These are phyloP conservation scores for Dendrostoma leiphaemia DNA, from an alignment of 2,329 filamentous ascomycete species.

Conservation along the genomic window DNA sequence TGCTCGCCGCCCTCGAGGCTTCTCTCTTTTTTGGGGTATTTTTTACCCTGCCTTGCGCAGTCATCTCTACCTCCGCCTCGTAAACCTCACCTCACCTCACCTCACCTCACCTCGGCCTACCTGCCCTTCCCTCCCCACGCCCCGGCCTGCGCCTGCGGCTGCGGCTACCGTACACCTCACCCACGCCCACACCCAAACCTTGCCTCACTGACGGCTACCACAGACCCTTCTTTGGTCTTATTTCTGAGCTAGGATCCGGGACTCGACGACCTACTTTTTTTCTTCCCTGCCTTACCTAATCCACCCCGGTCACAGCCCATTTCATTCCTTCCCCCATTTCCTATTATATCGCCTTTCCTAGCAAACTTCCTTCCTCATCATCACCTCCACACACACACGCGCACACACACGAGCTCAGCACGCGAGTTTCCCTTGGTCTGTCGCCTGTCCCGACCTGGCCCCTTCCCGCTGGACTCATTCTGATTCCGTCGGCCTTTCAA, in stretches of 20 bases:
- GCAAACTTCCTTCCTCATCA: not conserved
- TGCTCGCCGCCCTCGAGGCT: not conserved
- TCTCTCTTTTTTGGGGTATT: too few relatives aligned
- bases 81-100: too few relatives aligned
- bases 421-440: too few relatives aligned
- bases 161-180: too few relatives aligned
- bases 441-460: not conserved
- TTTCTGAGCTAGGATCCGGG: not conserved
- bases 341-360: constrained; percentile 13
- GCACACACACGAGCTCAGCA: too few relatives aligned
- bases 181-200: too few relatives aligned
- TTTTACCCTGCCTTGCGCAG: not conserved
- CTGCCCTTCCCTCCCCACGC: too few relatives aligned
- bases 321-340: constrained; percentile 14
- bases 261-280: not conserved
- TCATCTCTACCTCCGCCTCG: not conserved
- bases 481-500: not conserved
- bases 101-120: not conserved
- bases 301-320: constrained; percentile 9
- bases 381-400: not conserved
- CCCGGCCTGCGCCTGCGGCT: too few relatives aligned
- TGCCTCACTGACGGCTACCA: not conserved
- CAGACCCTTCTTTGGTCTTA: not conserved
- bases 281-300: constrained; percentile 16
- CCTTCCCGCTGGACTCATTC: too few relatives aligned